phyloP scores from a whole-genome alignment of 78 protist species.

The Monocercomonoides exilis region DNA sequence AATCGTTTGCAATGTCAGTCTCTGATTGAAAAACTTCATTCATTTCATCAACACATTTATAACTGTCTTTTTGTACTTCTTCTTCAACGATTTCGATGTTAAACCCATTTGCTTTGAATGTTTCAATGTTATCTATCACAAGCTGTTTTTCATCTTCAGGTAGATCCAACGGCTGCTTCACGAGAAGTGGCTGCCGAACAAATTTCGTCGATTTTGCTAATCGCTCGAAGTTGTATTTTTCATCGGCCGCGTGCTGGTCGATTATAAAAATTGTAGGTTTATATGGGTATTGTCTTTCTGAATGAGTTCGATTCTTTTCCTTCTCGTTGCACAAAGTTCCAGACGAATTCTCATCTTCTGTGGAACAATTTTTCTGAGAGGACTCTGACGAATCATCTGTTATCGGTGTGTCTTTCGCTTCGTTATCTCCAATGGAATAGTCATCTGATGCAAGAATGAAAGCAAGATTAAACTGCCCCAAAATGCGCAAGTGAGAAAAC shows the following conservation, averaged over 20 bases:
- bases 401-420: too few species aligned
- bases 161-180: constrained; percentile 29
- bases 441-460: constrained; percentile 63
- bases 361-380: too few species aligned
- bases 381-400: too few species aligned
- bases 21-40: background rate
- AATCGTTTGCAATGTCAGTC: too few species aligned
- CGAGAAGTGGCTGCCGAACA: constrained; percentile 28
- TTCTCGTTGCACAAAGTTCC: too few species aligned
- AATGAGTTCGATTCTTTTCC: too few species aligned
- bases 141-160: constrained; percentile 29
- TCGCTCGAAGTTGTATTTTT: constrained; percentile 73
- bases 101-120: constrained; percentile 57
- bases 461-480: constrained; percentile 86
- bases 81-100: constrained; percentile 3
- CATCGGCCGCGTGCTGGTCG: constrained; percentile 94
- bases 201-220: constrained; percentile 14
- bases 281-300: background rate
- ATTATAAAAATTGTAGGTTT: constrained; percentile 64
- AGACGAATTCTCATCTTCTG: too few species aligned
- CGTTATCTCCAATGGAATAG: background rate
- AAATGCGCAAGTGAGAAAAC: constrained; percentile 58
- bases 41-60: background rate
- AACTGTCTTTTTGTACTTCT: background rate
- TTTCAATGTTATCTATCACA: constrained; percentile 26